These are phyloP conservation scores for Eutrema heterophyllum DNA, from an alignment of 345 rosid species.

Conservation along the genomic window DNA sequence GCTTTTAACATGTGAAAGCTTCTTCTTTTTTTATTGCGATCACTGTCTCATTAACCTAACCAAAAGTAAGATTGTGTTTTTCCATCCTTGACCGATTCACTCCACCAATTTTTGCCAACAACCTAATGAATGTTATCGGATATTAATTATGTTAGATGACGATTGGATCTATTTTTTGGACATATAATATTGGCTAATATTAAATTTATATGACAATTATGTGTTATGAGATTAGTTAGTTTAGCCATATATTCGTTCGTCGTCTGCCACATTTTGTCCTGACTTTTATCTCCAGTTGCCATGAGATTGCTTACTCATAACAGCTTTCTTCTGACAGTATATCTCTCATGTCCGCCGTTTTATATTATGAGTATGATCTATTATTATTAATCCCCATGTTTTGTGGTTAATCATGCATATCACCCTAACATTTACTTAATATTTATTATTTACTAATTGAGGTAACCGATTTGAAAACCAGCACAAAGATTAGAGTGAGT, in stretches of 20 bases:
- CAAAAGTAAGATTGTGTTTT: not conserved
- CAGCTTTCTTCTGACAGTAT: not conserved
- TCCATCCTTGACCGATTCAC: not conserved
- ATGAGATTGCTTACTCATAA: not conserved
- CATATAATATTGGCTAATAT: not conserved
- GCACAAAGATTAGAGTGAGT: not conserved
- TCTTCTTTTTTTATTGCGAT: not conserved
- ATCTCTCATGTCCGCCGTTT: not conserved
- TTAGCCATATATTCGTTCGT: not conserved
- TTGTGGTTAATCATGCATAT: too few relatives aligned
- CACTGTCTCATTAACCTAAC: not conserved
- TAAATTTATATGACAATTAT: not conserved
- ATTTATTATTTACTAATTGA: too few relatives aligned
- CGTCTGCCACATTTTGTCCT: not conserved
- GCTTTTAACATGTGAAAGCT: slow-evolving; percentile 23
- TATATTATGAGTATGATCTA: not conserved
- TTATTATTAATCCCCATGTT: too few relatives aligned
- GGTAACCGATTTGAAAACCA: too few relatives aligned
- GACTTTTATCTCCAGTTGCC: not conserved
- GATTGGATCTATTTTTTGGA: not conserved
- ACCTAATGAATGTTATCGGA: not conserved
- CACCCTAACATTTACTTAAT: too few relatives aligned
- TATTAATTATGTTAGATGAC: not conserved
- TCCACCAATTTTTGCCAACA: not conserved
- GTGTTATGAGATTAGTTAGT: not conserved